These are phyloP conservation scores for Populus tremula DNA, from an alignment of 345 rosid genomes.

Conservation along the genomic window DNA sequence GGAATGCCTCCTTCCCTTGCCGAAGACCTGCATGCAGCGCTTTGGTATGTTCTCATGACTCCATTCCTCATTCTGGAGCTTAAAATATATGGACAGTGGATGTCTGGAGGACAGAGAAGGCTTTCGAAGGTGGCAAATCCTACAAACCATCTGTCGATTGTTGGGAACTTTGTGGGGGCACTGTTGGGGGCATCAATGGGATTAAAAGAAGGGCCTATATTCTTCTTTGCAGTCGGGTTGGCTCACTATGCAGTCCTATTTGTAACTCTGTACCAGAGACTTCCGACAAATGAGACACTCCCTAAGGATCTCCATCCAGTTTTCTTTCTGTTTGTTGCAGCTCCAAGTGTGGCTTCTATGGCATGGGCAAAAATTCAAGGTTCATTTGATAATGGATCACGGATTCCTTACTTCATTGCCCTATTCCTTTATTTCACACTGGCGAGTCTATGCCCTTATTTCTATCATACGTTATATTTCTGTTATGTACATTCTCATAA, in stretches of 20 bases:
- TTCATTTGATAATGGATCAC: slow-evolving; percentile 67
- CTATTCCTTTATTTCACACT: slow-evolving; percentile 81
- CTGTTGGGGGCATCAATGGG: slow-evolving; percentile 89
- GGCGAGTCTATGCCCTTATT: slow-evolving; percentile 34
- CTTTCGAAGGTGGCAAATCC: slow-evolving; percentile 94
- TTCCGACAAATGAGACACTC: slow-evolving; percentile 80
- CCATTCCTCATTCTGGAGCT: slow-evolving; percentile 73
- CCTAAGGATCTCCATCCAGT: slow-evolving; percentile 97
- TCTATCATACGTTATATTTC: too few species aligned
- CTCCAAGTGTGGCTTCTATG: slow-evolving; percentile 86
- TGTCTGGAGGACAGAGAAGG: slow-evolving; percentile 87
- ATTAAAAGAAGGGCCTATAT: slow-evolving; percentile 81
- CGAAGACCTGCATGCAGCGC: slow-evolving; percentile 36
- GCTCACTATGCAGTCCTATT: slow-evolving; percentile 83
- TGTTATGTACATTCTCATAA: too few species aligned
- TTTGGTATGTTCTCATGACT: slow-evolving; percentile 83
- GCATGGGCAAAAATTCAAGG: slow-evolving; percentile 79
- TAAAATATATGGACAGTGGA: slow-evolving; percentile 94
- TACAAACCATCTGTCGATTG: slow-evolving; percentile 74
- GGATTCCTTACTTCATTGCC: slow-evolving; percentile 82
- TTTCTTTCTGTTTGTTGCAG: slow-evolving; percentile 86
- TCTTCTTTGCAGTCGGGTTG: slow-evolving; percentile 81
- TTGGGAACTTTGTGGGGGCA: slow-evolving; percentile 91
- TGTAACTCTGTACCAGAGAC: slow-evolving; percentile 89
- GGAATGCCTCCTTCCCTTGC: slow-evolving; percentile 65